Base-by-base conservation (phyloP, 2,329 filamentous ascomycete species). In the Nakataea oryzae region DNA sequence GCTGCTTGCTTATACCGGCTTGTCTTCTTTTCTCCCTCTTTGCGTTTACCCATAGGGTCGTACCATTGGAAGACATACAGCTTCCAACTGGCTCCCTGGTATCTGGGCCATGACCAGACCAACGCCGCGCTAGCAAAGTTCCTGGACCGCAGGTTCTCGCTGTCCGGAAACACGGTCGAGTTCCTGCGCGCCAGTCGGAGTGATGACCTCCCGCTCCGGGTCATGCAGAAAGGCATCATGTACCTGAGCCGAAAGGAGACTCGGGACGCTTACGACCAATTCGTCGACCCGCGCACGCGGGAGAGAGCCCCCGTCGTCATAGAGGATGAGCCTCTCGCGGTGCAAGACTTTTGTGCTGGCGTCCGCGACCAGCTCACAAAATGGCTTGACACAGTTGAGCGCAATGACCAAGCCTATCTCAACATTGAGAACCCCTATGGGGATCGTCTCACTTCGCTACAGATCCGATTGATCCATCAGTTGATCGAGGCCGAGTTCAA, bases 161-260 rank as follows among this genome's bases (percentile, higher is more conserved):
- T 75, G 24, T 72, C 71, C 0, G 66, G 69, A 50, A 65, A 62
- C 30, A 69, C 71, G 7, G 66, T 74, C 11, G 57, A 62, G 0
- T 75, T 76, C 56, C 63, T 77, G 30, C 63, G 64, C 29, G 30
- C 17, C 17, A 61, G 54, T 27, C 29, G 59, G 47, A 21, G 50
- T 2, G 59, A 61, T 21, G 13, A 57, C 24, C 54, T 61, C 9
- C 24, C 54, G 30, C 24, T 12, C 24, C 50, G 24, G 54, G 59
- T 55, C 13, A 29, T 61, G 29, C 32, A 57, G 30, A 58, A 63
- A 17, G 74, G 75, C 0, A 66, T 74, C 0, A 64, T 66, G 3
- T 76, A 74, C 54, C 67, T 77, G 3, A 73, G 69, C 41, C 63
- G 62, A 3, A 59, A 64, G 4, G 70, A 72, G 57, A 62, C 68